Base-by-base conservation (phyloP, 306 rosid genomes). In the Corylus heterophylla region DNA sequence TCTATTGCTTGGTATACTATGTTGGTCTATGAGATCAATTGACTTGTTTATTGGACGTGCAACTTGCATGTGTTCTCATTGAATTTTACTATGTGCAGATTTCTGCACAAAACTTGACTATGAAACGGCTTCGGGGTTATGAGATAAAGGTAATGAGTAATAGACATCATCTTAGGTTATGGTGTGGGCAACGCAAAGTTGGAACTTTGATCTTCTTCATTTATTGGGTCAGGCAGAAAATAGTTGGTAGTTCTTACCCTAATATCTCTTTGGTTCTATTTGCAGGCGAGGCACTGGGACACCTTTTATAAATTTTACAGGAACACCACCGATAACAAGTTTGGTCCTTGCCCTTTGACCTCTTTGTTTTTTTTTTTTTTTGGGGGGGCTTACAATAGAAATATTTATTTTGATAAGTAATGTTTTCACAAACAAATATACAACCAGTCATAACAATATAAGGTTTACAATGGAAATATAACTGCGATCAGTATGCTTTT, bases 301-400 rank as follows among this genome's bases (percentile, higher is more conserved):
- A 81, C 90, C 76, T 94, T 94, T 88, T 94, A 92, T 83, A 69
- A 81, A 58, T 94, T 94, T 83, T 92, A 92, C 89, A 83, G 92
- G 87, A 91, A 84, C 90, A 94, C 98, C 50, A 87, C 97, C 3
- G 91, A 94, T 79, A 91, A 94, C 92, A 94, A 92, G 98, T 94
- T 82, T 27, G 90, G 83, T 78, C 71, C 77, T 71, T 67, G 47
- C 52, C 62, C 64, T 74, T 74, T 77, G 39, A 47, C 63, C 52
- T 70, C 75, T 76, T 66, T 31, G 18, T 54, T 78, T 78, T 42
- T 67, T 66, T 31, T 22, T 54, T 78, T 78, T 42, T 67, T 59
- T 22, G 31, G n/a, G 59, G n/a, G n/a, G n/a, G n/a, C n/a, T n/a
- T n/a, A n/a, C n/a, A n/a, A n/a, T n/a, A n/a, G n/a, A n/a, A n/a